Evolutionary conservation across 805 yeast genomes (phyloP).

Genomic region (Starmerella asiatica): DNA sequence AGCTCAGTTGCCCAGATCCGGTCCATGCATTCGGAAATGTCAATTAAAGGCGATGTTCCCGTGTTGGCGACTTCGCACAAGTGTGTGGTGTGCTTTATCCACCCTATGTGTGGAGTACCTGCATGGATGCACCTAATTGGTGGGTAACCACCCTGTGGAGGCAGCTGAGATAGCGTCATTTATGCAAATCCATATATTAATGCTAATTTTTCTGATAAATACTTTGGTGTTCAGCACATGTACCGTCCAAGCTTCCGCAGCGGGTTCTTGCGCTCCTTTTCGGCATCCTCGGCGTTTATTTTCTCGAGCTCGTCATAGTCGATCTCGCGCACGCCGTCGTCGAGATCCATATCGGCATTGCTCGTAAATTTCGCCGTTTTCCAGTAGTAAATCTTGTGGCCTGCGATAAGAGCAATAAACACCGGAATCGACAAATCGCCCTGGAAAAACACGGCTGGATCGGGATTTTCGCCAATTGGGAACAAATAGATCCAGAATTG

Average conservation of each 20-base stretch:
- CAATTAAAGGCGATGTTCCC: too few relatives aligned
- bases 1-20: too few relatives aligned
- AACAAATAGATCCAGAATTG: slow-evolving; percentile 74
- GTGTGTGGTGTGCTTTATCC: too few relatives aligned
- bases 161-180: not conserved
- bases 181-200: not conserved
- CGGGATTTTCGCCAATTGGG: slow-evolving; percentile 37
- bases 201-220: too few relatives aligned
- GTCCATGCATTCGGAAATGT: too few relatives aligned
- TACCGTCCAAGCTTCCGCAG: slow-evolving; percentile 8
- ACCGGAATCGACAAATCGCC: slow-evolving; percentile 35
- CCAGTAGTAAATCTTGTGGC: slow-evolving; percentile 23
- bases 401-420: slow-evolving; percentile 13
- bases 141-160: too few relatives aligned
- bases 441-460: slow-evolving; percentile 25
- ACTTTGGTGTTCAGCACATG: slow-evolving; percentile 13
- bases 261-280: slow-evolving; percentile 27
- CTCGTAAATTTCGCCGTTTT: slow-evolving; percentile 31
- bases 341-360: slow-evolving; percentile 42
- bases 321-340: slow-evolving; percentile 47
- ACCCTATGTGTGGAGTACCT: too few relatives aligned
- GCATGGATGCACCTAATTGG: too few relatives aligned
- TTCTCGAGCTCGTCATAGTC: slow-evolving; percentile 41
- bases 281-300: slow-evolving; percentile 42
- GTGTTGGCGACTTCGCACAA: too few relatives aligned